Conservation (phyloP, 768 basidiomycete species). For the Macrolepiota fuliginosa region DNA sequence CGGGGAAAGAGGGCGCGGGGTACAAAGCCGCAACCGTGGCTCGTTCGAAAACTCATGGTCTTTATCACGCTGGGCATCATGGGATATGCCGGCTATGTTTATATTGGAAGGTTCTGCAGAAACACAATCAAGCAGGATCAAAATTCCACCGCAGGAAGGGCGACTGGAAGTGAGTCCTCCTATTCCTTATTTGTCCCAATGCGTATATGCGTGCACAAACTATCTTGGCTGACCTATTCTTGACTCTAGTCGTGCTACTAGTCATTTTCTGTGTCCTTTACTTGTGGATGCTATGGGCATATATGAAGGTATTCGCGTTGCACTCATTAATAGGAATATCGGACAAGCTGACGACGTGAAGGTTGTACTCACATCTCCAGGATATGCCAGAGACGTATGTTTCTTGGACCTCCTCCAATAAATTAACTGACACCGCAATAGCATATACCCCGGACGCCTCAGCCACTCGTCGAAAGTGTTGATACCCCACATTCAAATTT, state of each 20-base stretch:
- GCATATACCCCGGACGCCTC: constrained; percentile 4
- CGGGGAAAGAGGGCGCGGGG: constrained; percentile 40
- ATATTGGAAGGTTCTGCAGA: constrained; percentile 67
- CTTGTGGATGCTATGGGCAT: constrained; percentile 78
- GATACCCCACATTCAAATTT: background rate
- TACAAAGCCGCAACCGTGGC: constrained; percentile 66
- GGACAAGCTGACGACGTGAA: constrained; percentile 23
- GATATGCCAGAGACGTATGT: constrained; percentile 65
- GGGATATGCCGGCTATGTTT: constrained; percentile 74
- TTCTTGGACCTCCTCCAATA: background rate
- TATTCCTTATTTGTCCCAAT: background rate
- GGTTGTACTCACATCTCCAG: constrained; percentile 68
- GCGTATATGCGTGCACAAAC: background rate
- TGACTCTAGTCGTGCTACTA: constrained; percentile 60
- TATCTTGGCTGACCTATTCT: constrained; percentile 6
- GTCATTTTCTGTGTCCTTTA: constrained; percentile 61
- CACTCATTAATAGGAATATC: background rate
- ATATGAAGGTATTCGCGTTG: constrained; percentile 54
- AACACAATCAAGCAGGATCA: constrained; percentile 57
- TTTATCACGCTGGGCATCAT: constrained; percentile 57
- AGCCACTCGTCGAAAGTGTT: background rate
- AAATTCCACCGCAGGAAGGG: constrained; percentile 43
- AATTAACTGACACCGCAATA: background rate
- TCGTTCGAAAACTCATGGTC: constrained; percentile 67
- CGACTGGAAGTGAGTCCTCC: constrained; percentile 62